Conservation (phyloP, 768 basidiomycete species). For the Macrocybe gigantea region DNA sequence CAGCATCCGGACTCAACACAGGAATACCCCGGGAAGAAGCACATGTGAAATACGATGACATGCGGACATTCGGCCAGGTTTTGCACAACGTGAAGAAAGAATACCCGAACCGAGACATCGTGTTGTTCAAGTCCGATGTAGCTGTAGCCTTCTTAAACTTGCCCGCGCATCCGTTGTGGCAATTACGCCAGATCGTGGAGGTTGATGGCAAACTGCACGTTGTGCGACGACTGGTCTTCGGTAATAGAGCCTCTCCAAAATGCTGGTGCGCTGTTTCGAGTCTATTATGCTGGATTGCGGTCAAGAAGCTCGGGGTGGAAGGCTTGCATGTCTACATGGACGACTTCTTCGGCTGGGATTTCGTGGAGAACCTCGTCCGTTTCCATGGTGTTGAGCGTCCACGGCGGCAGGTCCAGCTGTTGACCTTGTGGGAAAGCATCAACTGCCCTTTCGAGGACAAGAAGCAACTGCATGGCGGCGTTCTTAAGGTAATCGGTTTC, state of each 20-base stretch:
- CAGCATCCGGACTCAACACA: conserved; percentile 14
- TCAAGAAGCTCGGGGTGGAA: conserved; percentile 7
- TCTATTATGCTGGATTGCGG: conserved; percentile 23
- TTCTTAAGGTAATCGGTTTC: conserved; percentile 25
- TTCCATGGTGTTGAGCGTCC: conserved; percentile 16
- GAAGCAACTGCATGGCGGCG: conserved; percentile 20
- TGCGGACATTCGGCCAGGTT: conserved; percentile 13
- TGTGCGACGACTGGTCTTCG: conserved; percentile 22
- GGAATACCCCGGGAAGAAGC: conserved; percentile 12
- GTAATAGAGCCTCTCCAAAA: conserved; percentile 15
- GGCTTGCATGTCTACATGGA: conserved; percentile 20
- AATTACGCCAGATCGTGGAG: conserved; percentile 23
- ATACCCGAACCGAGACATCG: conserved; percentile 2
- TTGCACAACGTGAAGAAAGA: conserved; percentile 4
- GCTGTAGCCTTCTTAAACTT: conserved; percentile 23
- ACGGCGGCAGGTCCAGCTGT: conserved; percentile 17
- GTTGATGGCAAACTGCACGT: conserved; percentile 18
- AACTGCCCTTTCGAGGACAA: conserved; percentile 17
- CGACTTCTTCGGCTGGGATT: conserved; percentile 21
- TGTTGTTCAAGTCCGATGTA: conserved; percentile 23
- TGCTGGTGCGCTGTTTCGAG: conserved; percentile 21
- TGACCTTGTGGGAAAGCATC: conserved; percentile 17
- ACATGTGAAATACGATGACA: conserved; percentile 17
- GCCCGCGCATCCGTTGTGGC: conserved; percentile 26
- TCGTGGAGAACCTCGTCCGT: conserved; percentile 12